phyloP scores from a whole-genome alignment of 768 basidiomycete species.

The Sporobolomyces phaffii region DNA sequence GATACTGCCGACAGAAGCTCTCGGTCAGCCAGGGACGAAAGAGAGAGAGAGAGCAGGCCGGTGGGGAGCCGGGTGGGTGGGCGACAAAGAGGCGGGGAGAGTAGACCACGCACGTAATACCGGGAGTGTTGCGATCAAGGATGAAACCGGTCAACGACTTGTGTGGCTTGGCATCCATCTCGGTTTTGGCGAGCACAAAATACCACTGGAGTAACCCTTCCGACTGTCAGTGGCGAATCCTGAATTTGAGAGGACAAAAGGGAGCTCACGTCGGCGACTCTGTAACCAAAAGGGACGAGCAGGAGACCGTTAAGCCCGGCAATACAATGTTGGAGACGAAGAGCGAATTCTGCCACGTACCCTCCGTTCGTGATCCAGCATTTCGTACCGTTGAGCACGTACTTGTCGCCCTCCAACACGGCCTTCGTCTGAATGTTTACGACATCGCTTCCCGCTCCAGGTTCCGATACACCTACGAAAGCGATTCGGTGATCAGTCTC shows the following conservation, averaged over 20 bases:
- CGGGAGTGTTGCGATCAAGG: slow-evolving; percentile 27
- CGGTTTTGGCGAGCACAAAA: slow-evolving; percentile 49
- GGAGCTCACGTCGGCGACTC: slow-evolving; percentile 2
- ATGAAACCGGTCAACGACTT: slow-evolving; percentile 48
- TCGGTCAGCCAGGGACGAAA: too few species aligned
- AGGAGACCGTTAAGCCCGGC: neutral
- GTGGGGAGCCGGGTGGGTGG: too few species aligned
- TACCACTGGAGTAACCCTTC: slow-evolving; percentile 45
- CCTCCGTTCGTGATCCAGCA: slow-evolving; percentile 47
- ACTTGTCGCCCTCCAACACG: slow-evolving; percentile 45
- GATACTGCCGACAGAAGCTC: slow-evolving; percentile 15
- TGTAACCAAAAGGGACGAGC: neutral
- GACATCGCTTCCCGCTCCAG: slow-evolving; percentile 49
- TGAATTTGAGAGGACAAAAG: neutral
- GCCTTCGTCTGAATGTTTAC: slow-evolving; percentile 48
- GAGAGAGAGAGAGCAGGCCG: neutral
- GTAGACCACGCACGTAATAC: slow-evolving; percentile 33
- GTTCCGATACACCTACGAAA: slow-evolving; percentile 43
- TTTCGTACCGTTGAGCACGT: slow-evolving; percentile 41
- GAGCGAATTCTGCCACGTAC: neutral
- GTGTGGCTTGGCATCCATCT: slow-evolving; percentile 44
- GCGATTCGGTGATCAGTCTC: too few species aligned
- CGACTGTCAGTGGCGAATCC: neutral
- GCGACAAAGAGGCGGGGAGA: neutral
- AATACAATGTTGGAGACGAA: too few species aligned